Evolutionary conservation across 306 rosid genomes (phyloP), one percentile per base, ranked within the genome.

Genomic region (Abrus pulchellus): DNA sequence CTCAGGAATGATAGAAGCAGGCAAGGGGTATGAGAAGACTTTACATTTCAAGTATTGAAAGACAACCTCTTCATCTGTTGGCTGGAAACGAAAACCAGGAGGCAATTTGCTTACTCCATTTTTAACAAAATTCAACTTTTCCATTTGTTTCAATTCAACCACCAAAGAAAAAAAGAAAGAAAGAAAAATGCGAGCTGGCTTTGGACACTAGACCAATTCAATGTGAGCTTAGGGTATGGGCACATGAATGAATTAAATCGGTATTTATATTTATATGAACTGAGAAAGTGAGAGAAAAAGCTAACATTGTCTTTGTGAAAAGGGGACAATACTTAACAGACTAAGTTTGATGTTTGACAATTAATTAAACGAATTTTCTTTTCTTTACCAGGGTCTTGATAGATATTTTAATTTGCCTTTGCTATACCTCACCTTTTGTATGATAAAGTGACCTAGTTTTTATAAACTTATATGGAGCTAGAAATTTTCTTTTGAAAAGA

Each of bases 21-120:
- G 98, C 81, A 95, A 83, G 1, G 97, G 93, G 49, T 27, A 87
- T 0, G 94, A 90, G 52, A 93, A 88, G 43, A 93, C 85, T 74
- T 93, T 95, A 82, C 93, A 85, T 75, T 90, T 88, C 38, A 93
- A 80, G 82, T 93, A 95, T 60, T 89, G 92, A 83, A 95, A 95
- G 11, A 95, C 91, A 29, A 95, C 86, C 32, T 95, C 99, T 83
- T 93, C 98, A 52, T 95, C 99, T 2, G 98, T 95, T 30, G 99
- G 99, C 84, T 95, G 90, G 75, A 95, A 95, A 3, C 99, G 91
- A 74, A 95, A 95, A 9, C 99, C 99, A 20, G 99, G 99, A 29
- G 98, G 99, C 81, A 93, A 80, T 87, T 90, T 89, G 59, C 86
- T 84, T 48, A 80, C 72, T 79, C 97, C 97, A 81, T 88, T 83